Evolutionary conservation across 1,284 basidiomycete genomes (phyloP).

Genomic region (Trametes hirsuta): DNA sequence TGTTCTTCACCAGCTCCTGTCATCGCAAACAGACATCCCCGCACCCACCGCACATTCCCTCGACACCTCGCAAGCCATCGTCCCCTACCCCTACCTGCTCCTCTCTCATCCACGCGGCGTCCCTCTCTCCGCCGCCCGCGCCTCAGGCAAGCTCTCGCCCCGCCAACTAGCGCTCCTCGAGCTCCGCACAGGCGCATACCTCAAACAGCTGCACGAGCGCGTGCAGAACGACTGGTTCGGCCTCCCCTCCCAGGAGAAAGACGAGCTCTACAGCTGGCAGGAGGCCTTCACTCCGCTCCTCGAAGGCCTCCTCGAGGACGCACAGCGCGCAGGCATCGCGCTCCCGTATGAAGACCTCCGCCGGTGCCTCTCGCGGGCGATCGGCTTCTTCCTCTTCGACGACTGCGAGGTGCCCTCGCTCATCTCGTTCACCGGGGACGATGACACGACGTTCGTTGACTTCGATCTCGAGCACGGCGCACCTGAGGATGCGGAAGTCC

Average conservation of each 20-base stretch:
- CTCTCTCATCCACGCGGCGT: constrained; percentile 30
- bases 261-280: constrained; percentile 67
- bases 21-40: constrained; percentile 31
- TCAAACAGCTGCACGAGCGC: constrained; percentile 60
- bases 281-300: constrained; percentile 65
- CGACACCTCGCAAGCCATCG: constrained; percentile 22
- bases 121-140: constrained; percentile 40
- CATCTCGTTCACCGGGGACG: constrained; percentile 60
- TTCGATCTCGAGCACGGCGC: constrained; percentile 25
- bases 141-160: constrained; percentile 42
- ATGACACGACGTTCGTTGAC: constrained; percentile 52
- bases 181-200: constrained; percentile 56
- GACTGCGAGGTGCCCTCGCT: constrained; percentile 72
- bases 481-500: constrained; percentile 31
- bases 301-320: constrained; percentile 53
- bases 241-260: constrained; percentile 42
- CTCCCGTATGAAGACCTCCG: constrained; percentile 52
- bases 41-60: constrained; percentile 25
- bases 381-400: constrained; percentile 73
- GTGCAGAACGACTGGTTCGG: constrained; percentile 78
- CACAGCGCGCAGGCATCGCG: constrained; percentile 23
- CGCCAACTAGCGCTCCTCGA: constrained; percentile 53
- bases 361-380: constrained; percentile 60
- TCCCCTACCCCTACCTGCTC: constrained; percentile 36
- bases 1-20: constrained; percentile 28